A percentile compares a stretch with the other conserved stretches of the same genome.
Evolutionary conservation across 2,329 filamentous ascomycete species (phyloP).

Genomic region (Teratosphaeriaceae sp.): DNA sequence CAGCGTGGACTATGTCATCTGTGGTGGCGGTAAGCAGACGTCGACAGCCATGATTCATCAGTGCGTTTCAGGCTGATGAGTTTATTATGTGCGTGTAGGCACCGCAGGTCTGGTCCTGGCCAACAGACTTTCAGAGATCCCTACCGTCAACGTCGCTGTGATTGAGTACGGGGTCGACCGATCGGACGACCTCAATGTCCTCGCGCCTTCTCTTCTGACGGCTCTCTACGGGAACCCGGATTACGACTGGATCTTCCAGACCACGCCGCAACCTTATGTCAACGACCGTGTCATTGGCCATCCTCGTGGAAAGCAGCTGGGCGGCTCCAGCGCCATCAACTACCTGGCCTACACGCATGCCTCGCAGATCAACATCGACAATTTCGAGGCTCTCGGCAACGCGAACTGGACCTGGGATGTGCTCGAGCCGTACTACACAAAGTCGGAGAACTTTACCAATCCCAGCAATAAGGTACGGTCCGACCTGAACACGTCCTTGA

Average conservation of each 20-base stretch:
- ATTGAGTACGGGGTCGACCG: constrained; percentile 24
- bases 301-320: constrained; percentile 8
- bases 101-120: constrained; percentile 10
- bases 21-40: constrained; percentile 6
- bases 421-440: constrained; percentile 23
- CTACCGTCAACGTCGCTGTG: constrained; percentile 18
- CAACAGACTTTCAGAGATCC: constrained; percentile 15
- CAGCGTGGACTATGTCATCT: constrained; percentile 8
- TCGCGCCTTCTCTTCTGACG: constrained; percentile 17
- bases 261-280: constrained; percentile 3
- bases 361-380: constrained; percentile 28
- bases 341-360: constrained; percentile 29
- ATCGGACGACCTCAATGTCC: constrained; percentile 24
- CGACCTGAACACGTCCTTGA: constrained; percentile 9
- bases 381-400: constrained; percentile 26
- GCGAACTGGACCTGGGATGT: constrained; percentile 24
- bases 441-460: constrained; percentile 23
- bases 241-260: constrained; percentile 6
- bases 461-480: constrained; percentile 13
- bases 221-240: constrained; percentile 12
- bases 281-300: constrained; percentile 7
- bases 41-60: neutral
- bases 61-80: neutral
- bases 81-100: neutral
- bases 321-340: constrained; percentile 30